Conservation (phyloP, 1,284 basidiomycete genomes). For the Fomitopsis palustris region DNA sequence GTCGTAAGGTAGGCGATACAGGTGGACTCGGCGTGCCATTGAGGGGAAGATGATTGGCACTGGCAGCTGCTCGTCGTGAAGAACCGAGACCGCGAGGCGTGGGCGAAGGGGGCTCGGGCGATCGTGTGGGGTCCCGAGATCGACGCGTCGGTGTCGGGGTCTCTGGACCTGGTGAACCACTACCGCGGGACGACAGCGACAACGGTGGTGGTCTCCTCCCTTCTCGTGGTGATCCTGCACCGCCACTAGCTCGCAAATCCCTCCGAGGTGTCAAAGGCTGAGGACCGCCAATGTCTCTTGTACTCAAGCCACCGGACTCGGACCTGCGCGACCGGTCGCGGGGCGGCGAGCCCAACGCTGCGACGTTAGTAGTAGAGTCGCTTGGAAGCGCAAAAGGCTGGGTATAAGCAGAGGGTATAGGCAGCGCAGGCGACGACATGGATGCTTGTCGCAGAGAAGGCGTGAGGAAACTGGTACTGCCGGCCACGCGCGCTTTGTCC, state of each 20-base stretch:
- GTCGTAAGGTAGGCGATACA: constrained; percentile 34
- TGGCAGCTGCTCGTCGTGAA: constrained; percentile 36
- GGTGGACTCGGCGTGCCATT: constrained; percentile 23
- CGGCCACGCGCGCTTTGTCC: constrained; percentile 41
- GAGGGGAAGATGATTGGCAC: constrained; percentile 39
- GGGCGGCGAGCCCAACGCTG: constrained; percentile 39
- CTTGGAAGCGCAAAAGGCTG: constrained; percentile 43
- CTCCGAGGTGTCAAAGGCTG: constrained; percentile 35
- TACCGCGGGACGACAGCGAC: constrained; percentile 29
- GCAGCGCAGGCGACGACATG: constrained; percentile 66
- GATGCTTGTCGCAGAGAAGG: constrained; percentile 66
- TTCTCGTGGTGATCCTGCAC: constrained; percentile 22
- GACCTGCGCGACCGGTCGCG: constrained; percentile 39
- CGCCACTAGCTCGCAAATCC: constrained; percentile 21
- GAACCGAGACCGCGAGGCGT: constrained; percentile 30
- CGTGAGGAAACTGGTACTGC: constrained; percentile 52
- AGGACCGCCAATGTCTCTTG: constrained; percentile 40
- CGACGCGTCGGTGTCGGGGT: constrained; percentile 51
- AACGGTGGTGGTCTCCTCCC: constrained; percentile 33
- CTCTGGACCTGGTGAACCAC: constrained; percentile 29
- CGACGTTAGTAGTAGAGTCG: constrained; percentile 40
- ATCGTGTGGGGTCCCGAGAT: constrained; percentile 21
- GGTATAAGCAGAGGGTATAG: constrained; percentile 48
- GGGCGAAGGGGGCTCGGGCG: constrained; percentile 34
- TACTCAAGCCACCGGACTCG: constrained; percentile 33